Evolutionary conservation across 345 rosid genomes (phyloP), one percentile per base, ranked within the genome.

Genomic region (Linum lewisii): DNA sequence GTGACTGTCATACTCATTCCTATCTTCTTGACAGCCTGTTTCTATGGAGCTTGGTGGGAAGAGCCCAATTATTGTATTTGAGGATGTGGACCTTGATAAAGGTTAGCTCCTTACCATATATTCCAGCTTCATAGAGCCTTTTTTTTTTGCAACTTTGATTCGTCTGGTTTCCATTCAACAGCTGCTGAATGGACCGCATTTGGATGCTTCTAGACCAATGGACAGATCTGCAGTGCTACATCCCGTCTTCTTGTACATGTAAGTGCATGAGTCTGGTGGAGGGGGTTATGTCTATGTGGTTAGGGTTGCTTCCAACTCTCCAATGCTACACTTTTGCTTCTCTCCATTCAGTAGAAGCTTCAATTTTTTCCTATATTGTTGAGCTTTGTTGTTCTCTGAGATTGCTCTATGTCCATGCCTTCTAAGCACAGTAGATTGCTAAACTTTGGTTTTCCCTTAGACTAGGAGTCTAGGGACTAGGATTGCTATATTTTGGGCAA

Each of bases 201-300:
- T 72, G 97, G 97, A 58, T 89, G 97, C 86, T 93, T 89, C 75
- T 87, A 94, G 88, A 89, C 94, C 57, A 90, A 87, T 79, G 97
- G 99, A 57, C 96, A 93, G 81, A 93, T 93, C 60, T 90, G 99
- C 68, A 87, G 97, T 75, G 97, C 99, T 66, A 93, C 99, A 76
- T 93, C 99, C 42, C 88, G 99, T 49, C 88, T 93, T 58, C 72
- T 90, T 44, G 85, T 93, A 62, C 99, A 84, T 76, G 97, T 85
- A 75, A 80, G 99, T 66, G 20, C 16, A 13, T 6, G 10, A 34
- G 10, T 34, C n/a, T n/a, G n/a, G n/a, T n/a, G n/a, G n/a, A n/a
- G n/a, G n/a, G n/a, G n/a, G n/a, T n/a, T n/a, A n/a, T n/a, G n/a
- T n/a, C n/a, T n/a, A n/a, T n/a, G n/a, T n/a, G n/a, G n/a, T n/a